Evolutionary conservation across 2,329 filamentous ascomycete species (phyloP).

Genomic region (Akanthomyces muscarius): DNA sequence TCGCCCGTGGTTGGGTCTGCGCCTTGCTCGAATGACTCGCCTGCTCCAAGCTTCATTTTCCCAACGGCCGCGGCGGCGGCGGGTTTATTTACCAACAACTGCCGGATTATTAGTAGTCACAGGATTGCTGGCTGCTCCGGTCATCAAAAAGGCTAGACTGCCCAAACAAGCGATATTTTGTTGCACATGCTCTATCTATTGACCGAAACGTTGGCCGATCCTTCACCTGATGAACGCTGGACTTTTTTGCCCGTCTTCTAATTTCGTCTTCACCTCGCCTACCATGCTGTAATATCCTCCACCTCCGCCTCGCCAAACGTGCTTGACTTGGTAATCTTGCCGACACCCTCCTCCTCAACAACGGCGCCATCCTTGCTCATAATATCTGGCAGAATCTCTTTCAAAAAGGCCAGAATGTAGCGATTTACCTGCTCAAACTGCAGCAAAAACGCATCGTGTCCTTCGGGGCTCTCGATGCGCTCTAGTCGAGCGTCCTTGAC

Average conservation of each 20-base stretch:
- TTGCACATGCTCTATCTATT: not conserved
- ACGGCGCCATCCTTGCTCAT: slow-evolving; percentile 62
- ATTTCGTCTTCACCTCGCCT: not conserved
- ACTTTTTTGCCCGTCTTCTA: no score
- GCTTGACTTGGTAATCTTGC: slow-evolving; percentile 74
- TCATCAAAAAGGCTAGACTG: not conserved
- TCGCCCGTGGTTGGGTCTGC: not conserved
- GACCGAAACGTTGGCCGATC: not conserved
- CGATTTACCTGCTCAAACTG: slow-evolving; percentile 97
- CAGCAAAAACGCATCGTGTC: slow-evolving; percentile 91
- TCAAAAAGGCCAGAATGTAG: slow-evolving; percentile 79
- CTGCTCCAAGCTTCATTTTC: not conserved
- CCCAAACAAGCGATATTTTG: not conserved
- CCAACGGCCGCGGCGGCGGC: not conserved
- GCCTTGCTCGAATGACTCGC: not conserved
- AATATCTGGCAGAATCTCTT: slow-evolving; percentile 79
- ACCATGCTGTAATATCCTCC: slow-evolving; percentile 95
- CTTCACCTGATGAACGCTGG: not conserved
- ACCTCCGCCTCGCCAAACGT: slow-evolving; percentile 95
- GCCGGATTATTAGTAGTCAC: no score
- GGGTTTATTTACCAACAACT: not conserved
- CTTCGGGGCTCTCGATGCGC: slow-evolving; percentile 89
- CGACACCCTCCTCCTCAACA: slow-evolving; percentile 49
- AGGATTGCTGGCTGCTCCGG: no score
- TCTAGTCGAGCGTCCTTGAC: slow-evolving; percentile 75